Percentiles rank a stretch among this genome's conserved stretches.
Conservation (phyloP, 345 rosid genomes). For the Acer yangbiense region DNA sequence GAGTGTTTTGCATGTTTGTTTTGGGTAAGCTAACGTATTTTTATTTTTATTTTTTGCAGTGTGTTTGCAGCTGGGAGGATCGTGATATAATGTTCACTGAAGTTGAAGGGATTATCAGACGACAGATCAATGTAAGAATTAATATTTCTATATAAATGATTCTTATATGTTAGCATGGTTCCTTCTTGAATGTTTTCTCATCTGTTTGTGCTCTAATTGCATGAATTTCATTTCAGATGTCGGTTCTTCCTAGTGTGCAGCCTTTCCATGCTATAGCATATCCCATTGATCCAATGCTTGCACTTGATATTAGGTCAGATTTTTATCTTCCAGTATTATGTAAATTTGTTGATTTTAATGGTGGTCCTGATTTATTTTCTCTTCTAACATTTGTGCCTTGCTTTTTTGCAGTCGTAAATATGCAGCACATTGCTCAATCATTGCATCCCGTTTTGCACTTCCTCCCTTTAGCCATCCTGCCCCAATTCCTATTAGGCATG, state of each 20-base stretch:
- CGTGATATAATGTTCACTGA: conserved; percentile 80
- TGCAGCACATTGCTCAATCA: conserved; percentile 87
- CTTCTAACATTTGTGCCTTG: neutral
- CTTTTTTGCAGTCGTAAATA: conserved; percentile 73
- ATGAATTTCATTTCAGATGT: conserved; percentile 53
- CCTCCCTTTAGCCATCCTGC: conserved; percentile 74
- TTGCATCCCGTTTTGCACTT: conserved; percentile 87
- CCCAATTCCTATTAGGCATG: conserved; percentile 60
- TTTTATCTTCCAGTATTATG: neutral
- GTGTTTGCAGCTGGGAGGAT: conserved; percentile 94
- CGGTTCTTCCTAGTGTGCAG: conserved; percentile 94
- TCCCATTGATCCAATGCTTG: conserved; percentile 93
- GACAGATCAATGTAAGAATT: conserved; percentile 75
- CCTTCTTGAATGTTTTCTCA: neutral
- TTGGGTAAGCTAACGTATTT: neutral
- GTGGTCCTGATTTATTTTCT: neutral
- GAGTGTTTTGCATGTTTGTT: neutral
- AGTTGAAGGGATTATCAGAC: conserved; percentile 84
- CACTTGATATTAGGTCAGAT: conserved; percentile 89
- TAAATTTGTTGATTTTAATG: neutral
- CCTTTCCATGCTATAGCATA: conserved; percentile 99
- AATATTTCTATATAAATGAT: neutral
- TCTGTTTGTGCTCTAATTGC: neutral
- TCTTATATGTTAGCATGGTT: neutral
- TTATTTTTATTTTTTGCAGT: conserved; percentile 36